These are phyloP conservation scores for Physcomitrium patens DNA, from an alignment of 225 moss, liverwort and hornwort species.

Conservation along the genomic window DNA sequence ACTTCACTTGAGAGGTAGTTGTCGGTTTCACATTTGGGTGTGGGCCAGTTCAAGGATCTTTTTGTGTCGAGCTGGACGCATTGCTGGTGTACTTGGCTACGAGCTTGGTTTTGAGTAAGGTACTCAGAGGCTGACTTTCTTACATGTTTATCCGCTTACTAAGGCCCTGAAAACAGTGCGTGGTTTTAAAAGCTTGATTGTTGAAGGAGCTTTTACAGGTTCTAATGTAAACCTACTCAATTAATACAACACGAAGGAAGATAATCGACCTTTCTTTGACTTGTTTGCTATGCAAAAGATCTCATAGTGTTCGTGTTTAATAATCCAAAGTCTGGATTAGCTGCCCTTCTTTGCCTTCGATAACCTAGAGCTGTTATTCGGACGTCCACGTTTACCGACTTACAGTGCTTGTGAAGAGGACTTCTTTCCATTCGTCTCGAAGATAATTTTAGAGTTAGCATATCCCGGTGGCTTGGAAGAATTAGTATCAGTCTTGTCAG, in stretches of 20 bases:
- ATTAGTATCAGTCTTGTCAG: background rate
- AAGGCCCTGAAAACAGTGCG: background rate
- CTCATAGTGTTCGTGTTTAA: background rate
- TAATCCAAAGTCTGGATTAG: background rate
- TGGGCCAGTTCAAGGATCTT: slow-evolving; percentile 23
- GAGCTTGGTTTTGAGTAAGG: background rate
- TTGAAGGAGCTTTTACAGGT: background rate
- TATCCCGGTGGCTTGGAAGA: background rate
- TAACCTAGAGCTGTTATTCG: slow-evolving; percentile 3
- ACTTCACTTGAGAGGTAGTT: background rate
- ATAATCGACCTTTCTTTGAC: background rate
- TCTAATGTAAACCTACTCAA: background rate
- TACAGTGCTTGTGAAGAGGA: background rate
- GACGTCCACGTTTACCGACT: background rate
- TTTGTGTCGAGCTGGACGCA: background rate
- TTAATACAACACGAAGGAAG: background rate
- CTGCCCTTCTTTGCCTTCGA: background rate
- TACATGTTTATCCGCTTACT: background rate
- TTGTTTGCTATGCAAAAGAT: background rate
- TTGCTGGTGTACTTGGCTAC: slow-evolving; percentile 16
- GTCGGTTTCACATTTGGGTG: slow-evolving; percentile 5
- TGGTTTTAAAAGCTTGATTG: background rate
- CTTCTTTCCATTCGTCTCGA: background rate
- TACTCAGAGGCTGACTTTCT: background rate
- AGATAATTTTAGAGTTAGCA: background rate